phyloP scores from a whole-genome alignment of 1,284 basidiomycete genomes.

The Ceratobasidium papillatum region DNA sequence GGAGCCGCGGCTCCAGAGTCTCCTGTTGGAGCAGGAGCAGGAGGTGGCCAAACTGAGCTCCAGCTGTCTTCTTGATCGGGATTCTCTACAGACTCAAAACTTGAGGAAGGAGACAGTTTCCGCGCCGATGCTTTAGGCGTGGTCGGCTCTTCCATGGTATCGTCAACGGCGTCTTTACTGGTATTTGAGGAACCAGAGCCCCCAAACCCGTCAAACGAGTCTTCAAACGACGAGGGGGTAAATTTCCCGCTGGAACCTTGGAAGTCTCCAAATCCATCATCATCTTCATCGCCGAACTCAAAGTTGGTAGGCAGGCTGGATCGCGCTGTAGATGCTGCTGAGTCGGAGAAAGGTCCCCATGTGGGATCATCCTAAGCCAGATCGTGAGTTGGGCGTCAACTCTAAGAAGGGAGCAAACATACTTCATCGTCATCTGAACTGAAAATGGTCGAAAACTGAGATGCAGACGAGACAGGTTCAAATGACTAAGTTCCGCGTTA shows the following conservation, averaged over 20 bases:
- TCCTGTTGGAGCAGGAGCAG: conserved; percentile 1
- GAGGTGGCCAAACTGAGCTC: conserved; percentile 29
- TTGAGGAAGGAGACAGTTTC: conserved; percentile 24
- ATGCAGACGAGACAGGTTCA: conserved; percentile 41
- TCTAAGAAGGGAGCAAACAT: conserved; percentile 36
- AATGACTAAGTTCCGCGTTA: conserved; percentile 51
- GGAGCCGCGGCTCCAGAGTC: conserved; percentile 12
- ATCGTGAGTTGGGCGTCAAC: background rate
- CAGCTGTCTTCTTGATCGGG: conserved; percentile 28
- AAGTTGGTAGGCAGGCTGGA: conserved; percentile 59
- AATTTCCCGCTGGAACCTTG: conserved; percentile 58
- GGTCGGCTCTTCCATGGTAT: conserved; percentile 27
- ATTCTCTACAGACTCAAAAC: conserved; percentile 30
- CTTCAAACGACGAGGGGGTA: conserved; percentile 15
- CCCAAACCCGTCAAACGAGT: conserved; percentile 23
- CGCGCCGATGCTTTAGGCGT: conserved; percentile 20
- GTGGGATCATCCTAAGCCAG: conserved; percentile 52
- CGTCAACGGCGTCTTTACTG: conserved; percentile 20
- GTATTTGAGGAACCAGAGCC: background rate
- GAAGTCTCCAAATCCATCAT: conserved; percentile 82
- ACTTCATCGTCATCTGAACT: conserved; percentile 46
- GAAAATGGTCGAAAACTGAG: conserved; percentile 31
- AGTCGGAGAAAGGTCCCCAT: conserved; percentile 80
- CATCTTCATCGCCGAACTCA: conserved; percentile 69
- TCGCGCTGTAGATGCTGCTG: conserved; percentile 64